Conservation (phyloP, 1,284 basidiomycete genomes). For the Trichosporon faecale region DNA sequence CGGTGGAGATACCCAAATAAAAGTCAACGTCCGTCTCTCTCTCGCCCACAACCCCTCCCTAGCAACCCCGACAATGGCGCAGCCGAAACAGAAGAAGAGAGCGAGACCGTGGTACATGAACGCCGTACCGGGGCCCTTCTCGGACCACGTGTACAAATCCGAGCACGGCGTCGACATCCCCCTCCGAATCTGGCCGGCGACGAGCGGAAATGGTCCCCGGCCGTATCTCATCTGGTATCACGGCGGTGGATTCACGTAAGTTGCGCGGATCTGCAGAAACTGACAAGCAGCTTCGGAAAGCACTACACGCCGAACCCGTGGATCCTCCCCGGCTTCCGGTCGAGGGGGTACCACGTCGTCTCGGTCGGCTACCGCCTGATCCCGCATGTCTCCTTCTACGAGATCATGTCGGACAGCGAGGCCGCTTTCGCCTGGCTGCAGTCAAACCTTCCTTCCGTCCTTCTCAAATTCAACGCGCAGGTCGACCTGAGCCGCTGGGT, state of each 20-base stretch:
- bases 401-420: constrained; percentile 21
- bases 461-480: background rate
- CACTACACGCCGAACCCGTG: constrained; percentile 11
- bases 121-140: constrained; percentile 19
- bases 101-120: constrained; percentile 5
- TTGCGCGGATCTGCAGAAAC: background rate
- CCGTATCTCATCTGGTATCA: constrained; percentile 34
- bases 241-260: constrained; percentile 31
- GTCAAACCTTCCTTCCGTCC: constrained; percentile 5
- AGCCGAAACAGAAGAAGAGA: background rate
- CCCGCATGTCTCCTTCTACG: constrained; percentile 20
- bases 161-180: constrained; percentile 30
- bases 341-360: constrained; percentile 21
- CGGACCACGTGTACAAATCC: constrained; percentile 32
- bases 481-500: constrained; percentile 30
- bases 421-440: constrained; percentile 24
- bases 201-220: background rate
- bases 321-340: constrained; percentile 22
- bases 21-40: background rate
- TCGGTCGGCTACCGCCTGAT: constrained; percentile 24
- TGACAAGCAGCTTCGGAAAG: background rate
- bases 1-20: background rate
- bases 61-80: background rate
- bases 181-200: constrained; percentile 31
- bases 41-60: background rate